Evolutionary conservation across 2,329 filamentous ascomycete genomes (phyloP).

Genomic region (Xylogone sp.): DNA sequence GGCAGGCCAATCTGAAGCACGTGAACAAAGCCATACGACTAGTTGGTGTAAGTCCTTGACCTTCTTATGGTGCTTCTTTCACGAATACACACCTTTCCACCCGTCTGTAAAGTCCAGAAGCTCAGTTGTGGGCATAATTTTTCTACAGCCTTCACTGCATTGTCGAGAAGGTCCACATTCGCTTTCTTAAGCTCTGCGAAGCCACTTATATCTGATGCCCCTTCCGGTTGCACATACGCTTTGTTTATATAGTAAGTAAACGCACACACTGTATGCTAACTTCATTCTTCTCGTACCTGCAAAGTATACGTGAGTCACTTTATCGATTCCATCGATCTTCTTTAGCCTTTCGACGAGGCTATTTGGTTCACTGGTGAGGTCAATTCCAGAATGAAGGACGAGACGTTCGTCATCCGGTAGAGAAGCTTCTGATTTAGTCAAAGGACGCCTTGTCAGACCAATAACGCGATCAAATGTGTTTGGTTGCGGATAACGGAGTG

Average conservation of each 20-base stretch:
- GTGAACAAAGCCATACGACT: conserved; percentile 25
- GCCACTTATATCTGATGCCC: too few species aligned
- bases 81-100: conserved; percentile 39
- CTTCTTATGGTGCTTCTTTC: conserved; percentile 16
- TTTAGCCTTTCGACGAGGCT: conserved; percentile 29
- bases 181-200: too few species aligned
- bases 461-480: conserved; percentile 24
- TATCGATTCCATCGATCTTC: conserved; percentile 30
- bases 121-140: conserved; percentile 31
- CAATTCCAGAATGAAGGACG: conserved; percentile 30
- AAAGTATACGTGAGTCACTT: conserved; percentile 40
- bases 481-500: conserved; percentile 23
- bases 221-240: too few species aligned
- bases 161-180: conserved; percentile 34
- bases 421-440: conserved; percentile 9
- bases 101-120: conserved; percentile 37
- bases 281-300: conserved; percentile 24
- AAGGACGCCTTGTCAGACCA: conserved; percentile 22
- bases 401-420: conserved; percentile 19
- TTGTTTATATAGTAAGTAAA: too few species aligned
- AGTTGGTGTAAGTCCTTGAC: conserved; percentile 18
- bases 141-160: conserved; percentile 33
- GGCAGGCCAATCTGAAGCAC: conserved; percentile 13
- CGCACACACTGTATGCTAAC: too few species aligned
- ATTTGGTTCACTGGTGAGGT: conserved; percentile 25